Conservation (phyloP, 2,329 filamentous ascomycete species). For the Geosmithia putterillii region DNA sequence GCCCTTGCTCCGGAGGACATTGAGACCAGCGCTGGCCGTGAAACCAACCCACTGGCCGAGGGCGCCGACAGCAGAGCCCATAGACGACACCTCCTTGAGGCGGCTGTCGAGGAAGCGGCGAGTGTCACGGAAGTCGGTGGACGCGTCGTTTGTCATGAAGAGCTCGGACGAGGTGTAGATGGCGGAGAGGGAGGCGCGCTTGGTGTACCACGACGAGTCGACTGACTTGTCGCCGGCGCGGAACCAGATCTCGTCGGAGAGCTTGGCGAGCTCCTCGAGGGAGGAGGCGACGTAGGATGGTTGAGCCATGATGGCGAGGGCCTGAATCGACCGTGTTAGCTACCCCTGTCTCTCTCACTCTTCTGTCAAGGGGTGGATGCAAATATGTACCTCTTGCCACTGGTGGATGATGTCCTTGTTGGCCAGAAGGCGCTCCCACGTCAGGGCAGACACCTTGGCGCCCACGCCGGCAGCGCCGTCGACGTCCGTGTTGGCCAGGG, state of each 20-base stretch:
- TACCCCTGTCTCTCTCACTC: neutral
- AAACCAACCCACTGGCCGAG: conserved; percentile 73
- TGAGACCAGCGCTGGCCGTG: conserved; percentile 63
- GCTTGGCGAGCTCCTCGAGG: conserved; percentile 62
- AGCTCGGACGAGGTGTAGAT: conserved; percentile 66
- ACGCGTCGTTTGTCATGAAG: conserved; percentile 86
- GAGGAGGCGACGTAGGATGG: conserved; percentile 66
- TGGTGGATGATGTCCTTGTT: conserved; percentile 62
- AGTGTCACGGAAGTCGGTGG: conserved; percentile 62
- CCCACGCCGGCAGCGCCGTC: conserved; percentile 31
- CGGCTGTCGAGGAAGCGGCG: conserved; percentile 67
- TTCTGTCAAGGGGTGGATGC: neutral
- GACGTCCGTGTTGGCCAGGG: conserved; percentile 30
- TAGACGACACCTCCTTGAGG: conserved; percentile 52
- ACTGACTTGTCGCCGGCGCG: conserved; percentile 72
- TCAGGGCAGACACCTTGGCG: conserved; percentile 55
- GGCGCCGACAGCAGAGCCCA: conserved; percentile 50
- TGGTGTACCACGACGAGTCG: conserved; percentile 77
- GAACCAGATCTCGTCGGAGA: conserved; percentile 89
- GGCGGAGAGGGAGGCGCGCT: conserved; percentile 42
- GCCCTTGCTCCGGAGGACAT: conserved; percentile 79
- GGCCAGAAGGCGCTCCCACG: conserved; percentile 64
- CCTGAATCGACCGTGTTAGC: conserved; percentile 33
- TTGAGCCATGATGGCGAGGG: conserved; percentile 81
- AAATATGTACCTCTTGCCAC: conserved; percentile 68